phyloP scores from a whole-genome alignment of 176 grass and related monocot genomes.

The Echinochloa phyllopogon region DNA sequence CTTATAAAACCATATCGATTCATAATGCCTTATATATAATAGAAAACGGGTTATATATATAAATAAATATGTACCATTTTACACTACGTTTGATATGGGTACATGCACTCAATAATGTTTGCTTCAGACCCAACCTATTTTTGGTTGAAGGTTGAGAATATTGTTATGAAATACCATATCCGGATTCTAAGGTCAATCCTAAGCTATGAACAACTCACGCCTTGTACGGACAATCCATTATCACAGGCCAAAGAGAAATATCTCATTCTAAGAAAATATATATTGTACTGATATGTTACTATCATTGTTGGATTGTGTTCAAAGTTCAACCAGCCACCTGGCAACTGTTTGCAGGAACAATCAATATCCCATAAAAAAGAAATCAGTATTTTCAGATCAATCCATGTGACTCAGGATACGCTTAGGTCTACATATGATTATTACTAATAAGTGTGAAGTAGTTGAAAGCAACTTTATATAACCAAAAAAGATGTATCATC shows the following conservation, averaged over 20 bases:
- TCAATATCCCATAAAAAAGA: background rate
- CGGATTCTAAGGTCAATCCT: background rate
- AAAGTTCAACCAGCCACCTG: background rate
- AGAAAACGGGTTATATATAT: too few species aligned
- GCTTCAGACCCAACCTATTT: too few species aligned
- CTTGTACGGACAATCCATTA: background rate
- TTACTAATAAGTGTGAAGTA: background rate
- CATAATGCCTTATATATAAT: too few species aligned
- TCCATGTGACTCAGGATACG: background rate
- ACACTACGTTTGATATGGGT: too few species aligned
- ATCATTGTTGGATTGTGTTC: background rate
- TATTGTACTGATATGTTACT: background rate
- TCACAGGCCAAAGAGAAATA: background rate
- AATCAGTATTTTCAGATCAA: background rate
- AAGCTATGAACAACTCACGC: background rate
- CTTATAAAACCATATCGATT: too few species aligned
- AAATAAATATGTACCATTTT: too few species aligned
- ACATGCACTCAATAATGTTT: too few species aligned
- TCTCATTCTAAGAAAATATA: background rate
- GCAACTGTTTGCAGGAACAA: background rate
- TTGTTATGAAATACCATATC: background rate
- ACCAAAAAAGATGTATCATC: background rate
- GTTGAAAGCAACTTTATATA: background rate
- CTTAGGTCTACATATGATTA: background rate
- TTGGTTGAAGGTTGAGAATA: background rate